Evolutionary conservation across 176 grass and related monocot genomes (phyloP).

Genomic region (Oryza australiensis): DNA sequence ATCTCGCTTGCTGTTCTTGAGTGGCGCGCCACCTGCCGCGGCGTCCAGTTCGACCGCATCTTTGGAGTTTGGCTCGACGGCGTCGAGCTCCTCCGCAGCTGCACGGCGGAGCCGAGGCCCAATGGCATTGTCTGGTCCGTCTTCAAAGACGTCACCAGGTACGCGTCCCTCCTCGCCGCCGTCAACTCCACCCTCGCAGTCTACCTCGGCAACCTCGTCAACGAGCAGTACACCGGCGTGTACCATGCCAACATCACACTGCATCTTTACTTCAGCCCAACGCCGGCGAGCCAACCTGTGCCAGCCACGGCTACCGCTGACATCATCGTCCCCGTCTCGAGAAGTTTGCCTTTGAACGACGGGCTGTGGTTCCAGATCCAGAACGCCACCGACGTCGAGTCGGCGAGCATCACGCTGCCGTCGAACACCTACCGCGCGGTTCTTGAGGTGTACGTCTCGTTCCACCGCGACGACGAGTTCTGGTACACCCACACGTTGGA

Average conservation of each 20-base stretch:
- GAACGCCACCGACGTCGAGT: conserved; percentile 42
- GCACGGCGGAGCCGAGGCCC: conserved; percentile 52
- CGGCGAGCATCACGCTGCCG: conserved; percentile 48
- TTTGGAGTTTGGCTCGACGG: conserved; percentile 79
- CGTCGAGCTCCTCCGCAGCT: conserved; percentile 69
- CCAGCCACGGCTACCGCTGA: conserved; percentile 49
- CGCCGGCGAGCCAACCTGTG: background rate
- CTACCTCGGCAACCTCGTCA: conserved; percentile 71
- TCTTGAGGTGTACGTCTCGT: conserved; percentile 76
- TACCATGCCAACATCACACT: conserved; percentile 73
- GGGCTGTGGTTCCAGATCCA: conserved; percentile 68
- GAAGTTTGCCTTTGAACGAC: conserved; percentile 53
- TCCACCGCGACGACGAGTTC: conserved; percentile 67
- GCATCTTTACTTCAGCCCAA: conserved; percentile 65
- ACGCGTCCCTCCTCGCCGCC: conserved; percentile 66
- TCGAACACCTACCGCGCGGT: conserved; percentile 67
- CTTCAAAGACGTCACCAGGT: conserved; percentile 67
- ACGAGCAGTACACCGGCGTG: conserved; percentile 64
- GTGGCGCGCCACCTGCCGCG: conserved; percentile 65
- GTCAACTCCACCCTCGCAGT: conserved; percentile 58
- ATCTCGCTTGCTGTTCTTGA: conserved; percentile 66
- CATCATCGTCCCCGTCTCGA: conserved; percentile 62
- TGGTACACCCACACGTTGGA: conserved; percentile 57
- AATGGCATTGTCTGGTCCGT: conserved; percentile 59
- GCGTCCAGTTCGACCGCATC: conserved; percentile 69